A percentile compares a stretch with the other conserved stretches of the same genome.
phyloP scores from a whole-genome alignment of 495 filamentous ascomycete genomes.

The Penicillium cataractarum region DNA sequence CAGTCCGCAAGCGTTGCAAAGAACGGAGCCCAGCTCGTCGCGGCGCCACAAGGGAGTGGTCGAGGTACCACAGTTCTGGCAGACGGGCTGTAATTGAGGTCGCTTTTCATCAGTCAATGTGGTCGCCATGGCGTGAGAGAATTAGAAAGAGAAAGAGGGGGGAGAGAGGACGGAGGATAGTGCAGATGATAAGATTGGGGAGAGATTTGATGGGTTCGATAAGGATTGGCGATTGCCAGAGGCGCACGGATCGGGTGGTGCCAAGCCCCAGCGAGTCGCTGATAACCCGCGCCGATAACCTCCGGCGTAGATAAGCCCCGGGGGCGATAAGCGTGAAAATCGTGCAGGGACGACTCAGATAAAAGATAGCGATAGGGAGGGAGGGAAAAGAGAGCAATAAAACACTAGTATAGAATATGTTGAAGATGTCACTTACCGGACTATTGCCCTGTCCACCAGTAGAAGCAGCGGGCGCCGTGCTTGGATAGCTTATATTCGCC shows the following conservation, averaged over 20 bases:
- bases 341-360: constrained; percentile 12
- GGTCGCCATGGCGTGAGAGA: constrained; percentile 54
- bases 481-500: constrained; percentile 62
- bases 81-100: constrained; percentile 82
- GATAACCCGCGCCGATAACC: constrained; percentile 33
- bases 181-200: constrained; percentile 55
- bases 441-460: constrained; percentile 67
- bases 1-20: constrained; percentile 97
- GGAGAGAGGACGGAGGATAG: constrained; percentile 25
- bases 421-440: constrained; percentile 55
- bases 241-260: constrained; percentile 42
- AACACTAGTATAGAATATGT: neutral
- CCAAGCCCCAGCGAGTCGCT: constrained; percentile 39
- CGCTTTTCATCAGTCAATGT: constrained; percentile 59
- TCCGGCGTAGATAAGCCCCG: constrained; percentile 27
- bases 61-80: constrained; percentile 94
- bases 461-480: constrained; percentile 69
- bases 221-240: constrained; percentile 40
- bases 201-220: constrained; percentile 52
- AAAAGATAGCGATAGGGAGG: constrained; percentile 5
- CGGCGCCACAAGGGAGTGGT: constrained; percentile 96
- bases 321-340: constrained; percentile 28
- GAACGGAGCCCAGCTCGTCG: constrained; percentile 94
- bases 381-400: constrained; percentile 7
- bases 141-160: constrained; percentile 23